Evolutionary conservation across 192 early-diverging fungal genomes (phyloP).

Genomic region (Linnemannia zychae): DNA sequence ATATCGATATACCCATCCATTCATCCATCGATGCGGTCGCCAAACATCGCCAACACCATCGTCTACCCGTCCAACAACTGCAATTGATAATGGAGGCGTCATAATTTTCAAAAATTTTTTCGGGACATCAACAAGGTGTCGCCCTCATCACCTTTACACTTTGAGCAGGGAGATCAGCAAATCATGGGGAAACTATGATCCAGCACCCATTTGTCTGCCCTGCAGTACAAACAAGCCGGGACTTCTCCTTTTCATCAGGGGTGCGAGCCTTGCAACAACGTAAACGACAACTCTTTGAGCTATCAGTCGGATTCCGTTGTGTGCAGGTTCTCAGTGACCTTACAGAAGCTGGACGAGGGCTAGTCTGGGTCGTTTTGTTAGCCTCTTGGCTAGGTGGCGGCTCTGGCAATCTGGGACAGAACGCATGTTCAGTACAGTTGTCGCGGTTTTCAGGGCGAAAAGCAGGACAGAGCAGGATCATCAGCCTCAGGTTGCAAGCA

Average conservation of each 20-base stretch:
- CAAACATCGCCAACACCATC: neutral
- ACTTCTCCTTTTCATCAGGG: neutral
- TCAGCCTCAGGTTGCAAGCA: no score
- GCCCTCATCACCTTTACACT: neutral
- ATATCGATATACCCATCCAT: neutral
- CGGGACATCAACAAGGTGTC: neutral
- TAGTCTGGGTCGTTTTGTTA: no score
- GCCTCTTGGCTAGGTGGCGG: neutral
- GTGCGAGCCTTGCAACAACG: neutral
- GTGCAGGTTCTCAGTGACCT: no score
- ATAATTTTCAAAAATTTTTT: neutral
- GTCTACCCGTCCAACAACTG: neutral
- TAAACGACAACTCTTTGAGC: neutral
- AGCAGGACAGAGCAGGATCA: neutral
- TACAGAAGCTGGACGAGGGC: no score
- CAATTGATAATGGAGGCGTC: neutral
- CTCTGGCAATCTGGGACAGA: neutral
- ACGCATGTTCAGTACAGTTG: neutral
- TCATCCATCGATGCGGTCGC: conserved; percentile 4
- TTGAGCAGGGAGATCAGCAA: neutral
- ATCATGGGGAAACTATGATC: neutral
- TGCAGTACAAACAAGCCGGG: neutral
- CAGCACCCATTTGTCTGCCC: neutral
- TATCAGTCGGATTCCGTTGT: no score
- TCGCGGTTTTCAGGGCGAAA: neutral